phyloP scores from a whole-genome alignment of 78 protist genomes.

The Speleostelium caveatum region DNA sequence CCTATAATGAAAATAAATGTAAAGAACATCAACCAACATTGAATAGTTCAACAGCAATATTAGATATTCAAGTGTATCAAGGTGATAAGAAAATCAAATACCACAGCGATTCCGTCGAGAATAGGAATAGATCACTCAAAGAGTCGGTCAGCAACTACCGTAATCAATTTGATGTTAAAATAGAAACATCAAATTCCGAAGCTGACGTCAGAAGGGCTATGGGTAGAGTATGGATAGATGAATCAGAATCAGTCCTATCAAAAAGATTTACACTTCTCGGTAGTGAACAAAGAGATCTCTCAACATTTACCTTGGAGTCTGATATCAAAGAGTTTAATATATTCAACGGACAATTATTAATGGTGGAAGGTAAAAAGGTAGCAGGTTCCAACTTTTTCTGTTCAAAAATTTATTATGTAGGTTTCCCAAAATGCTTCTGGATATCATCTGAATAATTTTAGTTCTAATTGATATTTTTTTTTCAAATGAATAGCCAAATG shows the following conservation, averaged over 20 bases:
- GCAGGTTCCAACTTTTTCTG: slow-evolving; percentile 35
- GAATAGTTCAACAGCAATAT: neutral
- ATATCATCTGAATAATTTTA: too few species aligned
- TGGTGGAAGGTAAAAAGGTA: slow-evolving; percentile 29
- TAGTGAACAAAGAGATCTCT: neutral
- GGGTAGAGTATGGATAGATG: slow-evolving; percentile 46
- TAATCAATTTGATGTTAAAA: neutral
- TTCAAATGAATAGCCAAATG: slow-evolving; percentile 43
- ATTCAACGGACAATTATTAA: slow-evolving; percentile 44
- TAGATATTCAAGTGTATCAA: neutral
- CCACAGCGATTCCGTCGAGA: slow-evolving; percentile 4
- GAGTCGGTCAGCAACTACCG: neutral
- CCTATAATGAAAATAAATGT: neutral
- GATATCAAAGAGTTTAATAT: neutral
- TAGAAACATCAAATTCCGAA: neutral
- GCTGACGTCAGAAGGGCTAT: neutral
- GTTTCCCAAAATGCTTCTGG: neutral
- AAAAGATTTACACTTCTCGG: slow-evolving; percentile 29
- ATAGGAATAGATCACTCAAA: slow-evolving; percentile 8
- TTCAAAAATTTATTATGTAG: slow-evolving; percentile 39
- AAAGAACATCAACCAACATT: neutral
- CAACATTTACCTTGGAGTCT: neutral
- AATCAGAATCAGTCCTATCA: neutral
- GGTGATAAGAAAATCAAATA: neutral
- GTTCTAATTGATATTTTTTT: too few species aligned